phyloP scores from a whole-genome alignment of 345 rosid genomes.

The Dovyalis caffra region DNA sequence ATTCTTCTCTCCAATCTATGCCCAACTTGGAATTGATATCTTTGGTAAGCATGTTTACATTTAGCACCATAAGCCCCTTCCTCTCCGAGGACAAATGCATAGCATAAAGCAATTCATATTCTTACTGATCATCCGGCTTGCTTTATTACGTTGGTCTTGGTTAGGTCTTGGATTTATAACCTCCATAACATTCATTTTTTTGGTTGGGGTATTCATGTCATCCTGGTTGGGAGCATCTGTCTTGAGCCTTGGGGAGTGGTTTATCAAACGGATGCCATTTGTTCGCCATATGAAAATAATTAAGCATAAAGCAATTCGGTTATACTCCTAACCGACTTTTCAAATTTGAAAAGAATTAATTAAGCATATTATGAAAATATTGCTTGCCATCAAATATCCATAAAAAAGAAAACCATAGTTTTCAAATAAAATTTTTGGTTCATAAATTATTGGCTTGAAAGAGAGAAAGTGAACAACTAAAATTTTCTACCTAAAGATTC shows the following conservation, averaged over 20 bases:
- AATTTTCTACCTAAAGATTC: too few species aligned
- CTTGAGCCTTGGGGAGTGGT: slow-evolving; percentile 94
- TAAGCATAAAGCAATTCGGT: too few species aligned
- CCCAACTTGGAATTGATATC: slow-evolving; percentile 86
- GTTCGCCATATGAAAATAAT: slow-evolving; percentile 98
- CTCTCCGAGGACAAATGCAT: background rate
- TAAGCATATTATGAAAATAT: too few species aligned
- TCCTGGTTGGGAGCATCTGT: slow-evolving; percentile 99
- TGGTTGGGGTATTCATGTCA: slow-evolving; percentile 99
- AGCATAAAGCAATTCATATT: background rate
- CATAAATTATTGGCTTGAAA: too few species aligned
- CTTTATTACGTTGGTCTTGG: slow-evolving; percentile 8
- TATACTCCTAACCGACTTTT: too few species aligned
- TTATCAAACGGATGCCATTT: slow-evolving; percentile 97
- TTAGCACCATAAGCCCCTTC: background rate
- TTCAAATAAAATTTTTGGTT: too few species aligned
- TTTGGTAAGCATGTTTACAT: slow-evolving; percentile 57
- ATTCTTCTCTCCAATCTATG: slow-evolving; percentile 94
- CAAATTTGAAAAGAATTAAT: too few species aligned
- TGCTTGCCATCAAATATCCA: too few species aligned
- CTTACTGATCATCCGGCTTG: slow-evolving; percentile 17
- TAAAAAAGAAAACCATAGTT: too few species aligned
- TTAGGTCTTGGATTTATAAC: slow-evolving; percentile 95
- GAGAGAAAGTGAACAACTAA: too few species aligned
- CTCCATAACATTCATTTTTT: slow-evolving; percentile 84